A percentile compares a stretch with the other conserved stretches of the same genome.
Conservation (phyloP, 1,284 basidiomycete genomes). For the Trichosporon coremiiforme region DNA sequence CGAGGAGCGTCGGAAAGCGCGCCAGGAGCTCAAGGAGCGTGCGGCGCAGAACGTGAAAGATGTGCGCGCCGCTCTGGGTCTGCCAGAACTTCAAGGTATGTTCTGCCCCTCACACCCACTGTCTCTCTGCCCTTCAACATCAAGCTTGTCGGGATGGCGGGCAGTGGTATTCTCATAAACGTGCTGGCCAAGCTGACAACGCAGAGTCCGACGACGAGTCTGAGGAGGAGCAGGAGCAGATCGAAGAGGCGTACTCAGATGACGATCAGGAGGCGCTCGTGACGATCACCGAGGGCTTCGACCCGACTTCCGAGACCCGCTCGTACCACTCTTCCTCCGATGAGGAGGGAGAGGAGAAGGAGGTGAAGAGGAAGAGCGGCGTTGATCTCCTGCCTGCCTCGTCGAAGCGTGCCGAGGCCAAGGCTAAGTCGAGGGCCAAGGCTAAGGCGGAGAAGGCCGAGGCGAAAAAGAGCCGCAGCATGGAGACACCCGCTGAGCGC, state of each 20-base stretch:
- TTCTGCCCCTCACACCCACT: not conserved
- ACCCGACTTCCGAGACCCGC: constrained; percentile 33
- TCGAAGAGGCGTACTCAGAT: constrained; percentile 52
- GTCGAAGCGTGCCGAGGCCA: constrained; percentile 40
- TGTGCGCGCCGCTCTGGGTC: constrained; percentile 52
- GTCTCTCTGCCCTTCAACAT: too few species aligned
- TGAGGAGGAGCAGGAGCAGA: constrained; percentile 31
- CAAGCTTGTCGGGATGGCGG: too few species aligned
- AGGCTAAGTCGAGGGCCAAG: constrained; percentile 18
- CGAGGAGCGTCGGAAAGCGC: constrained; percentile 51
- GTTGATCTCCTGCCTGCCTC: constrained; percentile 49
- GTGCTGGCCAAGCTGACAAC: not conserved
- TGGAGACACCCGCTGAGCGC: constrained; percentile 50
- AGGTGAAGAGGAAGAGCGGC: constrained; percentile 25
- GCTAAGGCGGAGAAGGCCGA: constrained; percentile 31
- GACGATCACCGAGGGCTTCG: constrained; percentile 56
- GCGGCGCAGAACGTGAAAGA: constrained; percentile 52
- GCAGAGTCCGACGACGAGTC: constrained; percentile 25
- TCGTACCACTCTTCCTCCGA: constrained; percentile 21
- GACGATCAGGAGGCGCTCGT: constrained; percentile 56
- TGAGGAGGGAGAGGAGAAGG: constrained; percentile 34
- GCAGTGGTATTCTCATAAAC: too few species aligned
- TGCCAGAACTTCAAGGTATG: constrained; percentile 39
- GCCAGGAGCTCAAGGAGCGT: constrained; percentile 48
- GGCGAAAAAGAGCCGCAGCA: constrained; percentile 30